phyloP scores from a whole-genome alignment of 768 basidiomycete species.

The Rubroboletus pulcherrimus region DNA sequence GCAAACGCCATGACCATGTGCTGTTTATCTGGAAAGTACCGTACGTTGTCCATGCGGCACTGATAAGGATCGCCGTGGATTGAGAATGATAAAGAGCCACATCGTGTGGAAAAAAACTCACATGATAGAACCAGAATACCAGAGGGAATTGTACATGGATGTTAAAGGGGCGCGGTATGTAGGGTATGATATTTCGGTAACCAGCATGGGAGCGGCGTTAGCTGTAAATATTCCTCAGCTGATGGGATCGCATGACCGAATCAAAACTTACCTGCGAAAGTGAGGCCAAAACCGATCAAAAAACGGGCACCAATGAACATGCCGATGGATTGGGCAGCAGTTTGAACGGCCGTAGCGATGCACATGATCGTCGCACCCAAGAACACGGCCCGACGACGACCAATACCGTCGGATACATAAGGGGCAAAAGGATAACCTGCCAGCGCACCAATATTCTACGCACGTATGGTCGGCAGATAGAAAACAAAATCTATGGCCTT shows the following conservation, averaged over 20 bases:
- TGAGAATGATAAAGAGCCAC: background rate
- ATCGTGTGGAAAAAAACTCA: conserved; percentile 30
- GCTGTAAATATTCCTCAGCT: conserved; percentile 31
- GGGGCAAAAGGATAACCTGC: conserved; percentile 69
- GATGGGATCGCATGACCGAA: background rate
- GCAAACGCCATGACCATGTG: conserved; percentile 82
- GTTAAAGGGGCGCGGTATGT: conserved; percentile 77
- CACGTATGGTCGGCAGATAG: background rate
- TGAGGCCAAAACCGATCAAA: conserved; percentile 73
- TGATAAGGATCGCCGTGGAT: conserved; percentile 15
- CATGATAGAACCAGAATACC: conserved; percentile 83
- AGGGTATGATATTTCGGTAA: conserved; percentile 85
- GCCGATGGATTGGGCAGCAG: conserved; percentile 63
- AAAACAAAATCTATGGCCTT: background rate
- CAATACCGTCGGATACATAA: conserved; percentile 67
- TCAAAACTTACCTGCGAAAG: conserved; percentile 51
- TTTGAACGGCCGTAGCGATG: conserved; percentile 63
- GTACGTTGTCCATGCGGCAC: conserved; percentile 82
- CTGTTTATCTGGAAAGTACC: conserved; percentile 68
- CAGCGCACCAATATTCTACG: conserved; percentile 64
- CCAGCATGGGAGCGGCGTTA: conserved; percentile 77
- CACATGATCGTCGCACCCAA: conserved; percentile 71
- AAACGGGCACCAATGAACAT: conserved; percentile 84
- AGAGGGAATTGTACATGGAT: conserved; percentile 77
- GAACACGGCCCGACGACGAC: conserved; percentile 63